Conservation (phyloP, 768 basidiomycete species). For the Pholiota microspora region DNA sequence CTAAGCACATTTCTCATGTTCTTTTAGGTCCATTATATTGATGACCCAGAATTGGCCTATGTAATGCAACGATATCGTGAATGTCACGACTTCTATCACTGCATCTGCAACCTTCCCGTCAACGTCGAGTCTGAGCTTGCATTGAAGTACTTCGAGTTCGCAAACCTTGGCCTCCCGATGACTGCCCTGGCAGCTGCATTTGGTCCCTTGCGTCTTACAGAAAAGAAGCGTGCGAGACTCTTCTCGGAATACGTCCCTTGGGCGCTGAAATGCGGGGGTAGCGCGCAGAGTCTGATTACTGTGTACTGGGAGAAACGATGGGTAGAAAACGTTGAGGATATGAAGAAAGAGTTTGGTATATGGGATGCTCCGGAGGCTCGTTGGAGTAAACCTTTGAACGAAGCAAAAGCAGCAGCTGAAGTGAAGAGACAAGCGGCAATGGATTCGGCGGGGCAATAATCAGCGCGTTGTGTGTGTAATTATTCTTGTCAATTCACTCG, state of each 20-base stretch:
- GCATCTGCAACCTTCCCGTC: conserved; percentile 84
- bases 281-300: conserved; percentile 73
- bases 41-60: conserved; percentile 94
- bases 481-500: background rate
- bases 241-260: conserved; percentile 88
- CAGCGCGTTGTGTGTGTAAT: background rate
- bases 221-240: conserved; percentile 51
- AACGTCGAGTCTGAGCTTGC: conserved; percentile 90
- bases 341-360: conserved; percentile 84
- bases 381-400: conserved; percentile 65
- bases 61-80: conserved; percentile 98
- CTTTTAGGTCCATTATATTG: conserved; percentile 85
- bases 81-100: conserved; percentile 97
- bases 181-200: conserved; percentile 77
- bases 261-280: conserved; percentile 84
- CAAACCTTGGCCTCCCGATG: conserved; percentile 89
- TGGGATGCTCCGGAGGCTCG: conserved; percentile 76
- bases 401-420: conserved; percentile 54
- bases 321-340: conserved; percentile 77
- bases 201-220: conserved; percentile 72
- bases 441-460: background rate
- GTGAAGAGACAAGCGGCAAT: conserved; percentile 19
- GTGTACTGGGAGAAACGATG: conserved; percentile 97
- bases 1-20: conserved; percentile 6
- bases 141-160: conserved; percentile 92